Evolutionary conservation across 306 rosid genomes (phyloP).

Genomic region (Pyrus communis): DNA sequence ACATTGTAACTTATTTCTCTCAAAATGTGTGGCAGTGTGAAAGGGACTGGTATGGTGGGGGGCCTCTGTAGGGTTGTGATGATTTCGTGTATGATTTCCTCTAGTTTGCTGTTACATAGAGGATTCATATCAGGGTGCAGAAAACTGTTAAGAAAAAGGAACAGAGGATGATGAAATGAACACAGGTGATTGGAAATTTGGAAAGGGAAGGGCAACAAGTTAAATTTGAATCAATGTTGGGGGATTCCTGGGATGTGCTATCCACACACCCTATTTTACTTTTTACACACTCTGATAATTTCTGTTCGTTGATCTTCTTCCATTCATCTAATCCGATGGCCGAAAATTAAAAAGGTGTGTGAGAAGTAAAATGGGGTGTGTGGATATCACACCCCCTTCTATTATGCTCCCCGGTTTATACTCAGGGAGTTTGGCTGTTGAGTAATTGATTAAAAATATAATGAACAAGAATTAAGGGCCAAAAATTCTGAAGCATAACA

Average conservation of each 20-base stretch:
- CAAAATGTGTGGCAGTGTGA: not conserved
- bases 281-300: too few species aligned
- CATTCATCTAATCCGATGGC: too few species aligned
- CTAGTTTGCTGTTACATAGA: not conserved
- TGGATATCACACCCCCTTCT: not conserved
- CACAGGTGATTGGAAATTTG: not conserved
- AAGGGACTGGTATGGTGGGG: not conserved
- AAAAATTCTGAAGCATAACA: too few species aligned
- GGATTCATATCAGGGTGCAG: not conserved
- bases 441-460: not conserved
- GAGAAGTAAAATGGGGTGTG: too few species aligned
- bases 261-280: too few species aligned
- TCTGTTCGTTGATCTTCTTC: too few species aligned
- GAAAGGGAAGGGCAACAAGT: not conserved
- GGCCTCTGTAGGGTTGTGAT: not conserved
- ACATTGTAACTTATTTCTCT: not conserved
- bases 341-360: too few species aligned
- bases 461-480: not conserved
- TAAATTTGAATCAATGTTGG: not conserved
- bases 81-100: not conserved
- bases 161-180: not conserved
- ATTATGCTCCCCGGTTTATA: not conserved
- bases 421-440: not conserved
- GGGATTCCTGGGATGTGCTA: not conserved
- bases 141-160: not conserved